Evolutionary conservation across 192 early-diverging fungal genomes (phyloP).

Genomic region (Coemansia sp.): DNA sequence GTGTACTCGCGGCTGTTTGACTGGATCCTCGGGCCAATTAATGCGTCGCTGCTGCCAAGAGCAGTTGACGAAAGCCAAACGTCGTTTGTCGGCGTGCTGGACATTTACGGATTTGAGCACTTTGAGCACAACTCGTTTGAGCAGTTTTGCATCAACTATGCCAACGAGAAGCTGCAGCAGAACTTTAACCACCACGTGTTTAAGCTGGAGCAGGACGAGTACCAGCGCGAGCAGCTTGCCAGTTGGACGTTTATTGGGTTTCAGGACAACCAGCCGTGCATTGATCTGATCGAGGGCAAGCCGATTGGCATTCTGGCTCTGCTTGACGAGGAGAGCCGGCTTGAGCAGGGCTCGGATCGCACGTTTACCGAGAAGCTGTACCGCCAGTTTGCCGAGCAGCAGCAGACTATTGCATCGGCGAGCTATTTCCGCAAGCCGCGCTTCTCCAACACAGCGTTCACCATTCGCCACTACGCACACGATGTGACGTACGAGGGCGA

Average conservation of each 20-base stretch:
- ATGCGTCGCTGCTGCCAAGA: slow-evolving; percentile 63
- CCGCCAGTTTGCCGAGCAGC: slow-evolving; percentile 31
- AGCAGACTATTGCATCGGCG: slow-evolving; percentile 2
- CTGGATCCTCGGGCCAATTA: slow-evolving; percentile 81
- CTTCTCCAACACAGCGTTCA: slow-evolving; percentile 88
- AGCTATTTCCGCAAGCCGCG: slow-evolving; percentile 86
- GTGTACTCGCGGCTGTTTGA: slow-evolving; percentile 80
- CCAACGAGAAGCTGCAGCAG: slow-evolving; percentile 85
- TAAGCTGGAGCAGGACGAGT: slow-evolving; percentile 74
- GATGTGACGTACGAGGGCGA: slow-evolving; percentile 95
- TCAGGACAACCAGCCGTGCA: slow-evolving; percentile 97
- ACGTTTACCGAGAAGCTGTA: slow-evolving; percentile 55
- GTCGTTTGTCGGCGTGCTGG: slow-evolving; percentile 83
- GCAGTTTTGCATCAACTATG: slow-evolving; percentile 81
- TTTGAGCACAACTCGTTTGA: slow-evolving; percentile 60
- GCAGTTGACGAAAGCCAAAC: slow-evolving; percentile 59
- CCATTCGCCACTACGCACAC: slow-evolving; percentile 91
- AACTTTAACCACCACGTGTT: slow-evolving; percentile 73
- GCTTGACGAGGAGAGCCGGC: slow-evolving; percentile 76
- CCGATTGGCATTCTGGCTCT: slow-evolving; percentile 85
- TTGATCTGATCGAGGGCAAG: slow-evolving; percentile 96
- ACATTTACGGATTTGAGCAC: slow-evolving; percentile 81
- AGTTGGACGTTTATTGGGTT: slow-evolving; percentile 98
- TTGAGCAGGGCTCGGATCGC: slow-evolving; percentile 52
- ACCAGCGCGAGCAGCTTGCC: slow-evolving; percentile 83